Evolutionary conservation across 306 rosid species (phyloP), one percentile per base, ranked within the genome.

Genomic region (Fragaria iinumae): DNA sequence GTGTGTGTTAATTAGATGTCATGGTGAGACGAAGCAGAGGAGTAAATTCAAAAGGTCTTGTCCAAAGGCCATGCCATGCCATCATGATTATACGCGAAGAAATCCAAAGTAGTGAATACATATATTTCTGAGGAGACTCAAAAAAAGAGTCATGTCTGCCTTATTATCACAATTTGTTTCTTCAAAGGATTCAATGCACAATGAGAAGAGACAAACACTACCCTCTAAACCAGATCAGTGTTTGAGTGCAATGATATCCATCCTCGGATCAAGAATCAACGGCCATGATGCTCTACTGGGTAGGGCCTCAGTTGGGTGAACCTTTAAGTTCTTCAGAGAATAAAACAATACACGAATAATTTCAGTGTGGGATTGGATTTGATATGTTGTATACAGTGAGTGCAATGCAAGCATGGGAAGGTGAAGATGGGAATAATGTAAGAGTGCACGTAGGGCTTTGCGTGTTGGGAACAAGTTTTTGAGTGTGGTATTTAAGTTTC

Each of bases 361-460:
- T 20, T 38, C 47, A 8, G 11, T 65, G 25, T 65, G n/a, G 69
- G 45, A 34, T 64, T 34, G 68, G 68, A 32, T 62, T 43, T 0
- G 32, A 57, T 21, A 29, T 64, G 69, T 16, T 64, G 69, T 64
- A 62, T 62, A 62, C 29, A 60, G 43, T 27, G 68, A 63, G 68
- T 63, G 44, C 44, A 63, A 63, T 63, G n/a, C 68, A 65, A 65
- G 70, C 47, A 65, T 65, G 70, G 70, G 47, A 36, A 34, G 44
- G 47, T 6, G 8, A 17, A 17, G 68, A 18, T 34, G 13, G 6
- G 70, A 73, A 88, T 84, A 85, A 86, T 86, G 90, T 53, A 87
- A 50, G 96, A 86, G 89, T 84, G 85, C 84, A 91, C 90, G 89
- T 82, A 86, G 93, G 89, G 89, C 83, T 87, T 90, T 91, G 95